phyloP scores from a whole-genome alignment of 2,329 filamentous ascomycete species.

The Venturiaceae sp. region DNA sequence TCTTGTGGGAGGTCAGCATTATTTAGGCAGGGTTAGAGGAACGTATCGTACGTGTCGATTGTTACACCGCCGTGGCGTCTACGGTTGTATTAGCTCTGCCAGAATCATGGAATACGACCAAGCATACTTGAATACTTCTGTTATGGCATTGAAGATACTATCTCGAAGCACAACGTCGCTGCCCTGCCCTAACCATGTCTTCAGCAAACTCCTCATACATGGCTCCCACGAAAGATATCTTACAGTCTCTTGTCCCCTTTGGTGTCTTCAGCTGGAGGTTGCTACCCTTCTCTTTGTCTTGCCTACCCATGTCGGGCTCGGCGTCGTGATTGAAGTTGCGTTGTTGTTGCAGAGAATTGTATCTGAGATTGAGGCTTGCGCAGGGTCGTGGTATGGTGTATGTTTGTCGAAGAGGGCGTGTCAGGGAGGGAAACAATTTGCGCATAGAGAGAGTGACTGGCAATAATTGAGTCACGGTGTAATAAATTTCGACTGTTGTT shows the following conservation, averaged over 20 bases:
- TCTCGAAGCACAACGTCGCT: slow-evolving; percentile 72
- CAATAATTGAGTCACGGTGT: not conserved
- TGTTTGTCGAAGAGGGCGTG: not conserved
- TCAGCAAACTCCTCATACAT: too few species aligned
- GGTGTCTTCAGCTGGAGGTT: slow-evolving; percentile 71
- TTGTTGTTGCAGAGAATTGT: not conserved
- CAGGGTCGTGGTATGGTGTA: not conserved
- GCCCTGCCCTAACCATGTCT: slow-evolving; percentile 40
- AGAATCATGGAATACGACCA: too few species aligned
- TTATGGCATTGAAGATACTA: slow-evolving; percentile 68
- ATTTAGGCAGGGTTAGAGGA: not conserved
- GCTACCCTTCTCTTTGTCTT: slow-evolving; percentile 6
- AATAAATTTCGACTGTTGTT: not conserved
- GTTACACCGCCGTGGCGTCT: slow-evolving; percentile 61
- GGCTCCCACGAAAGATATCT: not conserved
- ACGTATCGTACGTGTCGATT: slow-evolving; percentile 53
- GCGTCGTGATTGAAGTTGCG: not conserved
- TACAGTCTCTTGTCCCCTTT: slow-evolving; percentile 80
- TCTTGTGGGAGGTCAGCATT: not conserved
- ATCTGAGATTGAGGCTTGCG: not conserved
- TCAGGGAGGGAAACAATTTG: not conserved
- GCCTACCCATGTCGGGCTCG: slow-evolving; percentile 1
- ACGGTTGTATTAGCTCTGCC: not conserved
- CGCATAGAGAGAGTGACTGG: not conserved
- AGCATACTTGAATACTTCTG: slow-evolving; percentile 68